Evolutionary conservation across 306 rosid genomes (phyloP), one percentile per base, ranked within the genome.

Genomic region (Oxytropis ochrocephala): DNA sequence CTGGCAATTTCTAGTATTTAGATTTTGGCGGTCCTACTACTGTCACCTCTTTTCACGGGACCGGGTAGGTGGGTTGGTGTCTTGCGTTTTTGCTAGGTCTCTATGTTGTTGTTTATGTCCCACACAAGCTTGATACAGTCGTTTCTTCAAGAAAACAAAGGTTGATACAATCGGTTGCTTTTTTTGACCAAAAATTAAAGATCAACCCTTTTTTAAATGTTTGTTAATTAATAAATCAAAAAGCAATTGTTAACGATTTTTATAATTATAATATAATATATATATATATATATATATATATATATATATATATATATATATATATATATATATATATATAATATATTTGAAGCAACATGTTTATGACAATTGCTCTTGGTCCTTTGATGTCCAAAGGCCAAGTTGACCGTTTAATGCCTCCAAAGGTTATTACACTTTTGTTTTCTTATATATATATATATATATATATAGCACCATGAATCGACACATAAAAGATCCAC

Each of bases 1-100:
- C n/a, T 39, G 30, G 41, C 49, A 21, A 69, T 69, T 80, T 70
- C 67, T 69, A 46, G 51, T 38, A 29, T 74, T 46, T 7, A 29
- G 72, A 68, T 69, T 47, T 72, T 14, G 9, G 50, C 8, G 43
- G 35, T 21, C 70, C 50, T 59, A 55, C 72, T 32, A 18, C 12
- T 21, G 5, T 51, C 56, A 29, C 51, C 12, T 72, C 73, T 51
- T 59, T 73, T 60, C 13, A 67, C 74, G 29, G 33, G 51, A 49
- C 24, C 17, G 36, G 10, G 18, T 17, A 41, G 48, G 69, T 7
- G 36, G 7, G 18, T 17, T 49, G 48, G 69, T 7, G 7, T 44
- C 43, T 33, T 38, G 21, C 6, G 47, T 35, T 21, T 63, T 11
- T 50, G 29, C 4, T 36, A 2, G 59, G 19, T 36, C 21, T n/a